A percentile compares a stretch with the other conserved stretches of the same genome.
phyloP scores from a whole-genome alignment of 2,329 filamentous ascomycete species.

The Claviceps digitariae region DNA sequence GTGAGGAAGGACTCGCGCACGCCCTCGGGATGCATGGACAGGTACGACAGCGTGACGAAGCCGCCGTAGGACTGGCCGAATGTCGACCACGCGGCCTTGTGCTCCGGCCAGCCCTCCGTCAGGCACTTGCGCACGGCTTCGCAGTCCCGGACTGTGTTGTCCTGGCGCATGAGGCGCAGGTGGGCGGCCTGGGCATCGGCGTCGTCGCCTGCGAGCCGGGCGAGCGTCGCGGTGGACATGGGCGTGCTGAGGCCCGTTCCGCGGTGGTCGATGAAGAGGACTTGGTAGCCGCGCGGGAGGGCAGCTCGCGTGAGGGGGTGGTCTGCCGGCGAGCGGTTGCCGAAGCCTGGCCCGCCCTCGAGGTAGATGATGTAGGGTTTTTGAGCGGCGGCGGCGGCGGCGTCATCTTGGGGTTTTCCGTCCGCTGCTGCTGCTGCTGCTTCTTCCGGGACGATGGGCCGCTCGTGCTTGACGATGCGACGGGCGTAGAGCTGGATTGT shows the following conservation, averaged over 20 bases:
- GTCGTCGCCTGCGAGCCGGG: slow-evolving; percentile 14
- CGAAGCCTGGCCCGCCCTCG: slow-evolving; percentile 75
- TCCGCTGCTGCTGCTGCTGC: slow-evolving; percentile 7
- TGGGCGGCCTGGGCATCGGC: slow-evolving; percentile 61
- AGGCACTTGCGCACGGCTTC: slow-evolving; percentile 72
- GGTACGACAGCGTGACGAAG: slow-evolving; percentile 71
- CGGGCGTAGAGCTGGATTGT: slow-evolving; percentile 67
- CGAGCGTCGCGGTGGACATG: slow-evolving; percentile 59
- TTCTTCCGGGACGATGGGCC: slow-evolving; percentile 36
- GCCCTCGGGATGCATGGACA: slow-evolving; percentile 66
- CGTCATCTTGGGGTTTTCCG: slow-evolving; percentile 6
- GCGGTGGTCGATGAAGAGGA: slow-evolving; percentile 79
- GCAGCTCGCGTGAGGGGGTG: slow-evolving; percentile 56
- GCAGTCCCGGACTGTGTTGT: slow-evolving; percentile 79
- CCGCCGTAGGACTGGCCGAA: slow-evolving; percentile 90
- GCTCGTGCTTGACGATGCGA: slow-evolving; percentile 53
- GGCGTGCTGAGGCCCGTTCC: slow-evolving; percentile 78
- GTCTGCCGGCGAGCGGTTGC: slow-evolving; percentile 62
- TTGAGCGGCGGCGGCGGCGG: neutral
- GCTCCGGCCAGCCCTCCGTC: slow-evolving; percentile 52
- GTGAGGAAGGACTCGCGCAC: slow-evolving; percentile 73
- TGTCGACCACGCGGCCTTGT: slow-evolving; percentile 68
- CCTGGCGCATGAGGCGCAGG: slow-evolving; percentile 72
- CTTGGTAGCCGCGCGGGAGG: slow-evolving; percentile 69
- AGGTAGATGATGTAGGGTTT: slow-evolving; percentile 55